A percentile compares a stretch with the other conserved stretches of the same genome.
Evolutionary conservation across 306 rosid species (phyloP).

Genomic region (Parietaria judaica): DNA sequence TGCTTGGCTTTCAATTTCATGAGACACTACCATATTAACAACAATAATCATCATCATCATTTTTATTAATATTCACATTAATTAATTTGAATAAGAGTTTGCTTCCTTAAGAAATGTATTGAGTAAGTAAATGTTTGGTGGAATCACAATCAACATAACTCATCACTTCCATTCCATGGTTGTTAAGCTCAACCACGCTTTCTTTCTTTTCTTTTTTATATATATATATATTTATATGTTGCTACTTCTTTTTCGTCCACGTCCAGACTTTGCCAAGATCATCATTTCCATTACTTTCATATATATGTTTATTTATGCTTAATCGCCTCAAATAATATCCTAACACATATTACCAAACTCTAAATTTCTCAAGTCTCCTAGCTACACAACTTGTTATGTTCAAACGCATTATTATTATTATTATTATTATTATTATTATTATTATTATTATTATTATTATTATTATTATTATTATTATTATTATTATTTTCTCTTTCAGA

Average conservation of each 20-base stretch:
- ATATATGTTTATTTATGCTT: no score
- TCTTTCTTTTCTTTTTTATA: constrained; percentile 44
- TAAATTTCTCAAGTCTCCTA: no score
- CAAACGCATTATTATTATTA: no score
- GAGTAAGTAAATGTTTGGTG: constrained; percentile 68
- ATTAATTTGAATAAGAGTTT: constrained; percentile 32
- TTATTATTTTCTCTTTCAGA: no score
- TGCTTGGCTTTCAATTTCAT: constrained; percentile 43
- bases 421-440: no score
- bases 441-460: no score
- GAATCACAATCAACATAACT: constrained; percentile 19
- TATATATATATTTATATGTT: constrained; percentile 27
- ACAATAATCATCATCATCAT: constrained; percentile 17
- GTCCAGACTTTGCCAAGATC: constrained; percentile 16
- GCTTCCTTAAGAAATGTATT: constrained; percentile 73
- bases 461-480: no score
- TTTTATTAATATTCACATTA: no score
- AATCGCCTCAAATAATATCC: no score
- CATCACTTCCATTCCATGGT: constrained; percentile 16
- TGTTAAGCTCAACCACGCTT: constrained; percentile 20
- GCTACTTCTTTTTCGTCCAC: constrained; percentile 16
- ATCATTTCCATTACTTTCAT: not conserved
- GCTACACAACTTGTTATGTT: no score
- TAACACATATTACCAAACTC: no score
- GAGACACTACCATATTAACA: constrained; percentile 12